Percentiles rank a stretch among this genome's conserved stretches.
Conservation (phyloP, 163 green algal species). For the Chloromonas sp. region DNA sequence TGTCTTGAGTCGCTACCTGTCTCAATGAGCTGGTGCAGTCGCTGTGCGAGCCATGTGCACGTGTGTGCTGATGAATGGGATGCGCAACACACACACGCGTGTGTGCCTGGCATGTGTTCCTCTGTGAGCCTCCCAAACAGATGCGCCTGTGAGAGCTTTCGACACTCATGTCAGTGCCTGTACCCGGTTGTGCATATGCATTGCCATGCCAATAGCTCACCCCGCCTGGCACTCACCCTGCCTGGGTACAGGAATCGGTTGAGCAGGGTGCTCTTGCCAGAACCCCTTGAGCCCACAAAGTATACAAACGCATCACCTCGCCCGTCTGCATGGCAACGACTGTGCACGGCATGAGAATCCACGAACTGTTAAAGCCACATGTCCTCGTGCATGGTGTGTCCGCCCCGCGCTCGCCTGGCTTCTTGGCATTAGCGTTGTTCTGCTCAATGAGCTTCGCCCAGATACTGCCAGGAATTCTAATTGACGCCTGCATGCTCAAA, state of each 20-base stretch:
- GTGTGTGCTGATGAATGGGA: no score
- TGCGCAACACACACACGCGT: no score
- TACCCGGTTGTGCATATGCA: no score
- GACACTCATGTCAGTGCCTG: no score
- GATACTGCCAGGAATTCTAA: conserved; percentile 33
- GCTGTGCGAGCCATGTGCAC: no score
- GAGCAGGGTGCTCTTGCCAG: conserved; percentile 63
- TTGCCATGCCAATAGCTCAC: no score
- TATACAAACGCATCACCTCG: conserved; percentile 52
- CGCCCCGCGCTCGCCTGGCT: conserved; percentile 21
- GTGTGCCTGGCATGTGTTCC: no score
- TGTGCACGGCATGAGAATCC: neutral
- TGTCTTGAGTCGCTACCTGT: no score
- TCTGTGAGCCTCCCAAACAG: no score
- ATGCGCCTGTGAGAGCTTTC: no score
- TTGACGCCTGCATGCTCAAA: neutral
- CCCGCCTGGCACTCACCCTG: conserved; percentile 25
- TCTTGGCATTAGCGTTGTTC: conserved; percentile 30
- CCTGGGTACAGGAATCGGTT: conserved; percentile 59
- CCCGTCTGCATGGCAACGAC: conserved; percentile 16
- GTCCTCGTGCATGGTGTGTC: no score
- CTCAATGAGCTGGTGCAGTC: no score
- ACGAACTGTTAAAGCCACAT: neutral
- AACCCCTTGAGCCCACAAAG: conserved; percentile 45
- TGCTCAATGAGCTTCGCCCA: conserved; percentile 48